phyloP scores from a whole-genome alignment of 257 asterid genomes.

The Primulina tabacum region DNA sequence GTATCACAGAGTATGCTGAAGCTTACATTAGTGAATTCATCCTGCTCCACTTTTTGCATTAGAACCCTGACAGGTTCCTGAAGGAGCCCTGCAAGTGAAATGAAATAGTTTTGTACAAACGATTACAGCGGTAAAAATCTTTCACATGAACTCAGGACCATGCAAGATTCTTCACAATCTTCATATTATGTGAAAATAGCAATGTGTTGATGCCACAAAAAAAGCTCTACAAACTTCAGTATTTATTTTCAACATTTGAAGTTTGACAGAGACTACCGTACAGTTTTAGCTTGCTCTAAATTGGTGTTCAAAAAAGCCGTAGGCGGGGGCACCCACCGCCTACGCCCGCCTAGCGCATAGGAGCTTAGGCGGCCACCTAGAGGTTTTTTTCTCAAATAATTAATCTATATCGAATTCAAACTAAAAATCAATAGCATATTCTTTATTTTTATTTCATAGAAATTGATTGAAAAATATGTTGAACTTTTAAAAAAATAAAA shows the following conservation, averaged over 20 bases:
- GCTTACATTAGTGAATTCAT: constrained; percentile 66
- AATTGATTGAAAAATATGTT: no score
- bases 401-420: no score
- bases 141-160: constrained; percentile 15
- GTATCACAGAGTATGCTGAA: constrained; percentile 20
- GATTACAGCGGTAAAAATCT: background rate
- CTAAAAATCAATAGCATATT: no score
- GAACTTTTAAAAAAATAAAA: no score
- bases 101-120: constrained; percentile 13
- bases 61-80: constrained; percentile 72
- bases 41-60: constrained; percentile 75
- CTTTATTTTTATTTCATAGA: no score
- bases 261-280: no score
- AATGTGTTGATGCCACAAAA: constrained; percentile 4
- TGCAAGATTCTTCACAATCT: constrained; percentile 16
- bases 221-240: constrained; percentile 22
- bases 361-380: no score
- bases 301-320: no score
- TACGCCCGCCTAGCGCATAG: no score
- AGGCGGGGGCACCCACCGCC: no score
- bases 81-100: constrained; percentile 62
- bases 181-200: constrained; percentile 17
- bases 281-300: background rate
- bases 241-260: no score
- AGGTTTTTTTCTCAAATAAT: no score